These are phyloP conservation scores for Pyrus hybrid DNA, from an alignment of 331 rosid genomes.

Conservation along the genomic window DNA sequence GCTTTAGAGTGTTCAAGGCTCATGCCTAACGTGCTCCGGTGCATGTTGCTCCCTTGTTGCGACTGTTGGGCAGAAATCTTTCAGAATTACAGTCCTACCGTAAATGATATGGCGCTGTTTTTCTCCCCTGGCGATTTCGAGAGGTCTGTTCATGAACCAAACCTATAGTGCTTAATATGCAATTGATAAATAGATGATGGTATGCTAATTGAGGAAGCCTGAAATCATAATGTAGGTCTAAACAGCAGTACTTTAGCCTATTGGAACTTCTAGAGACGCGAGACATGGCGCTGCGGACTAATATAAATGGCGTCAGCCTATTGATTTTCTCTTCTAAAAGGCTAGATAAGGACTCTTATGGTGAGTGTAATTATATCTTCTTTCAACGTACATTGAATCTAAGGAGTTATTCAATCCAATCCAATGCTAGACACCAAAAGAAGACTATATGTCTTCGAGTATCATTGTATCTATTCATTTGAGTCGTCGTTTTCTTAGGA, in stretches of 20 bases:
- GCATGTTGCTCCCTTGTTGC: neutral
- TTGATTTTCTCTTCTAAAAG: constrained; percentile 3
- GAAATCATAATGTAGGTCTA: neutral
- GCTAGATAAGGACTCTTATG: neutral
- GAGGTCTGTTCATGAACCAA: neutral
- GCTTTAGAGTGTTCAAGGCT: neutral
- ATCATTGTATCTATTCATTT: neutral
- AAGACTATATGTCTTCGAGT: too few species aligned
- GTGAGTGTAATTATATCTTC: neutral
- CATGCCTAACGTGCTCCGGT: constrained; percentile 1
- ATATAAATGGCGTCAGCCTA: neutral
- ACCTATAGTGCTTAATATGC: neutral
- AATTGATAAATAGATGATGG: neutral
- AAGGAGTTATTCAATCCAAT: too few species aligned
- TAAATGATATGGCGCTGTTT: neutral
- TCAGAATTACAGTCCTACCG: neutral
- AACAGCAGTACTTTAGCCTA: constrained; percentile 4
- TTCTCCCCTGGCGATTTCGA: constrained; percentile 1
- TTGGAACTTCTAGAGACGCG: neutral
- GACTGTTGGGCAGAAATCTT: neutral
- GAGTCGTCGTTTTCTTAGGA: neutral
- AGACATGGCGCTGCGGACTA: neutral
- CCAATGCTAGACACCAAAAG: too few species aligned
- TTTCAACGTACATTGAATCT: too few species aligned
- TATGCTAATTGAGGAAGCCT: neutral